A percentile compares a stretch with the other conserved stretches of the same genome.
Conservation (phyloP, 495 filamentous ascomycete genomes). For the Halenospora varia region DNA sequence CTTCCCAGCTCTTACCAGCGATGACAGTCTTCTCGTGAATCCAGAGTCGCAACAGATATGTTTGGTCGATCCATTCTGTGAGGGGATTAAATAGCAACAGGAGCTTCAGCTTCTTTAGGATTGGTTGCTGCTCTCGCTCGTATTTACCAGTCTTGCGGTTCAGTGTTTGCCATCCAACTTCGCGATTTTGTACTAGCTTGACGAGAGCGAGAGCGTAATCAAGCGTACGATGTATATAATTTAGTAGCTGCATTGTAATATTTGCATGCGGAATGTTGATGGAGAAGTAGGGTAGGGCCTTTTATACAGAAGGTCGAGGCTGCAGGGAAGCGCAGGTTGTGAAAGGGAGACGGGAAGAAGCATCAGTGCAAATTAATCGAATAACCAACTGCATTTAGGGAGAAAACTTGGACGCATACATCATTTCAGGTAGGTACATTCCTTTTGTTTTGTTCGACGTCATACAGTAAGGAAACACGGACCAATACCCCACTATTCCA, state of each 20-base stretch:
- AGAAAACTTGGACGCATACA: too few relatives aligned
- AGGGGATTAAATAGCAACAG: constrained; percentile 39
- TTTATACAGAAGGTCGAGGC: too few relatives aligned
- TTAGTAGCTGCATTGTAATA: background rate
- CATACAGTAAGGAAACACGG: too few relatives aligned
- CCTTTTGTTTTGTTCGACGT: too few relatives aligned
- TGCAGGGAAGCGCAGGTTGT: too few relatives aligned
- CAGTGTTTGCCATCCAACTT: constrained; percentile 34
- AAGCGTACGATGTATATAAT: background rate
- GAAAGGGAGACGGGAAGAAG: too few relatives aligned
- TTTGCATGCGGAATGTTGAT: too few relatives aligned
- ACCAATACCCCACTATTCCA: too few relatives aligned
- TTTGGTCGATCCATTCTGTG: constrained; percentile 35
- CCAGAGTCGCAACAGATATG: constrained; percentile 31
- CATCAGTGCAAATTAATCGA: too few relatives aligned
- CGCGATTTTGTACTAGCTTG: constrained; percentile 21
- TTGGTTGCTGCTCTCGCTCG: constrained; percentile 33
- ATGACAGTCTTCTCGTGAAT: constrained; percentile 27
- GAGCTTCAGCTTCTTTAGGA: constrained; percentile 39
- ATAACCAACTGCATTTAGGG: too few relatives aligned
- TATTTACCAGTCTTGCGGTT: constrained; percentile 34
- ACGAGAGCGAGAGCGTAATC: background rate
- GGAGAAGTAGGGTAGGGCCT: too few relatives aligned
- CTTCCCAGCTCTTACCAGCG: background rate
- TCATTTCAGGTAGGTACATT: too few relatives aligned